These are phyloP conservation scores for Didymella keratinophila DNA, from an alignment of 2,329 filamentous ascomycete species.

Conservation along the genomic window DNA sequence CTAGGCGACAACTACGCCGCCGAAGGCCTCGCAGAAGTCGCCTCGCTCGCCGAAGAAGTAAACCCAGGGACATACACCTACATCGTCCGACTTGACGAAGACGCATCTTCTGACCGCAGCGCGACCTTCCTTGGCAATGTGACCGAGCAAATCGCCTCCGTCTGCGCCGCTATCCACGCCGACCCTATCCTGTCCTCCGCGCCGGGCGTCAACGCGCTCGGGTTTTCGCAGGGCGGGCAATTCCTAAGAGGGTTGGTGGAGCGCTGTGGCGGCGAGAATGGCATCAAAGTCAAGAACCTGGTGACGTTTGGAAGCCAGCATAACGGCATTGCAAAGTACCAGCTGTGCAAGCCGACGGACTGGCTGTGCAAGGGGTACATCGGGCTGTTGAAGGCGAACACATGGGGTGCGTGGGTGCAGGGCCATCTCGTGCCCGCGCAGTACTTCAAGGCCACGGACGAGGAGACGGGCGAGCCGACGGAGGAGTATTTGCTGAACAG, in stretches of 20 bases:
- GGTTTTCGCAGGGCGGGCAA: conserved; percentile 95
- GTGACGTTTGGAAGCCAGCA: conserved; percentile 92
- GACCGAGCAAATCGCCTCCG: conserved; percentile 75
- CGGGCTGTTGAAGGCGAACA: conserved; percentile 78
- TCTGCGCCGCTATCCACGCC: conserved; percentile 78
- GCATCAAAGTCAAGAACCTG: conserved; percentile 73
- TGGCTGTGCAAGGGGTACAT: conserved; percentile 83
- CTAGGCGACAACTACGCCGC: conserved; percentile 77
- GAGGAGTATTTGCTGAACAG: conserved; percentile 78
- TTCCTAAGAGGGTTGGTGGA: conserved; percentile 93
- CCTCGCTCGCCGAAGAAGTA: conserved; percentile 71
- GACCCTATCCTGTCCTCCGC: conserved; percentile 83
- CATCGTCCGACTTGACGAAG: conserved; percentile 74
- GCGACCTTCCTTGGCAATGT: conserved; percentile 93
- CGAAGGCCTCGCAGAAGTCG: conserved; percentile 76
- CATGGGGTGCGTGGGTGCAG: conserved; percentile 83
- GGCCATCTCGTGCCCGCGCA: conserved; percentile 85
- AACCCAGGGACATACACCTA: conserved; percentile 88
- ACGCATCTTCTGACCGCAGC: conserved; percentile 73
- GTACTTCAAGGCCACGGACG: conserved; percentile 80
- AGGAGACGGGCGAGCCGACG: conserved; percentile 60
- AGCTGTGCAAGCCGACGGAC: conserved; percentile 74
- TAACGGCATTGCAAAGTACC: conserved; percentile 88
- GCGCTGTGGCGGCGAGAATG: conserved; percentile 70
- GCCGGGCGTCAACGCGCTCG: conserved; percentile 86